These are phyloP conservation scores for Leersia perrieri DNA, from an alignment of 176 grass and related monocot genomes.

Conservation along the genomic window DNA sequence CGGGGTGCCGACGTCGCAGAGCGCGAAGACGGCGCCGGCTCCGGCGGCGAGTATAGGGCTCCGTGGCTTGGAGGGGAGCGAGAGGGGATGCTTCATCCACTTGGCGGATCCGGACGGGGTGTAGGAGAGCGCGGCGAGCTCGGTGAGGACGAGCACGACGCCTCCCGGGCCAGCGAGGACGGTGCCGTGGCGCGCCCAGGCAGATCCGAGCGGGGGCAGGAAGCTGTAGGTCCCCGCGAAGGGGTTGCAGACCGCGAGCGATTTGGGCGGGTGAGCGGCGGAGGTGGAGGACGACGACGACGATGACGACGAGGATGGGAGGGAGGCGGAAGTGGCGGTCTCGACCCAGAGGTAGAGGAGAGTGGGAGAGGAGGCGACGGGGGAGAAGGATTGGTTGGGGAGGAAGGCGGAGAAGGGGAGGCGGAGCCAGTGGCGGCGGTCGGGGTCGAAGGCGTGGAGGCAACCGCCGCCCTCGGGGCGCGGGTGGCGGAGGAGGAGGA, in stretches of 20 bases:
- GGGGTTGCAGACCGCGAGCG: slow-evolving; percentile 91
- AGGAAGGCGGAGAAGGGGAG: slow-evolving; percentile 86
- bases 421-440: slow-evolving; percentile 64
- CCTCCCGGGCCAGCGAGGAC: slow-evolving; percentile 80
- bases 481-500: slow-evolving; percentile 79
- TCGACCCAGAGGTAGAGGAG: slow-evolving; percentile 99
- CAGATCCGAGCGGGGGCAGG: slow-evolving; percentile 86
- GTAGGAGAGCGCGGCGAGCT: slow-evolving; percentile 86
- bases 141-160: slow-evolving; percentile 71
- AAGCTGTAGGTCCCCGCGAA: slow-evolving; percentile 67
- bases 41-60: slow-evolving; percentile 77
- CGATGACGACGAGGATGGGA: slow-evolving; percentile 6
- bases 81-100: slow-evolving; percentile 92
- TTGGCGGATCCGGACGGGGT: slow-evolving; percentile 45
- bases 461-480: slow-evolving; percentile 56
- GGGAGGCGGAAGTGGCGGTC: neutral
- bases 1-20: slow-evolving; percentile 86
- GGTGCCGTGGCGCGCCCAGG: slow-evolving; percentile 97
- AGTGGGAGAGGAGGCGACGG: slow-evolving; percentile 74
- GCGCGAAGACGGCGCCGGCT: slow-evolving; percentile 65
- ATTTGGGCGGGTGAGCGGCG: slow-evolving; percentile 55
- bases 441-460: slow-evolving; percentile 88
- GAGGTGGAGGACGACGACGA: neutral
- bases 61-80: slow-evolving; percentile 87
- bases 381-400: slow-evolving; percentile 78